A percentile compares a stretch with the other conserved stretches of the same genome.
These are phyloP conservation scores for Fusarium sterilihyphosum DNA, from an alignment of 2,329 filamentous ascomycete genomes.

Conservation along the genomic window DNA sequence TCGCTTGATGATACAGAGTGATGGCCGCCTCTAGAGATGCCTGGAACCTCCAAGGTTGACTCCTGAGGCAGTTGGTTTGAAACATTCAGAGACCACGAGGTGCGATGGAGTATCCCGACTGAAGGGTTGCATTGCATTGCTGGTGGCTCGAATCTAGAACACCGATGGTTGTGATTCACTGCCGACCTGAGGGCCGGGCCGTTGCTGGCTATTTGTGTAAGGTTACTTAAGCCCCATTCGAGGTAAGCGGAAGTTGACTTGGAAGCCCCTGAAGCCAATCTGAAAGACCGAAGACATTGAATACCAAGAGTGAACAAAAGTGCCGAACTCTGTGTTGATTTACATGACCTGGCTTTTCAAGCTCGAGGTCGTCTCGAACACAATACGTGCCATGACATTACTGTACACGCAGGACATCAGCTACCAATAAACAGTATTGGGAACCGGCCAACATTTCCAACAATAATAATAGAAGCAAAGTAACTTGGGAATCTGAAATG, in stretches of 20 bases:
- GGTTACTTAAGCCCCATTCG: conserved; percentile 19
- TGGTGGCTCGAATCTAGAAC: conserved; percentile 31
- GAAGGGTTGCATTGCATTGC: conserved; percentile 33
- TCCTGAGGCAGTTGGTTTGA: conserved; percentile 6
- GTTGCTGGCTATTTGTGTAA: conserved; percentile 25
- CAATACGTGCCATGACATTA: neutral
- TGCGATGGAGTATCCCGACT: conserved; percentile 24
- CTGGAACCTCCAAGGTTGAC: conserved; percentile 2
- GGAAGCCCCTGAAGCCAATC: conserved; percentile 20
- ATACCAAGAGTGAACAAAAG: neutral
- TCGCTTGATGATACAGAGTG: neutral
- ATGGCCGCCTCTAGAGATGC: neutral
- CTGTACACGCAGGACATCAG: neutral
- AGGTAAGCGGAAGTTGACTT: conserved; percentile 19
- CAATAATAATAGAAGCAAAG: neutral
- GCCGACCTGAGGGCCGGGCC: conserved; percentile 29
- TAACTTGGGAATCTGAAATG: neutral
- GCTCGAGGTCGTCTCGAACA: conserved; percentile 3
- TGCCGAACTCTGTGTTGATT: neutral
- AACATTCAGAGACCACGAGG: conserved; percentile 23
- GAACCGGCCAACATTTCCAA: neutral
- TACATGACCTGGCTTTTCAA: neutral
- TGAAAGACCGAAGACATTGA: conserved; percentile 3
- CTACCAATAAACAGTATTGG: neutral
- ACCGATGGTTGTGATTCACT: conserved; percentile 30